Evolutionary conservation across 495 filamentous ascomycete genomes (phyloP), one percentile per base, ranked within the genome.

Genomic region (Penicillium ucsense): DNA sequence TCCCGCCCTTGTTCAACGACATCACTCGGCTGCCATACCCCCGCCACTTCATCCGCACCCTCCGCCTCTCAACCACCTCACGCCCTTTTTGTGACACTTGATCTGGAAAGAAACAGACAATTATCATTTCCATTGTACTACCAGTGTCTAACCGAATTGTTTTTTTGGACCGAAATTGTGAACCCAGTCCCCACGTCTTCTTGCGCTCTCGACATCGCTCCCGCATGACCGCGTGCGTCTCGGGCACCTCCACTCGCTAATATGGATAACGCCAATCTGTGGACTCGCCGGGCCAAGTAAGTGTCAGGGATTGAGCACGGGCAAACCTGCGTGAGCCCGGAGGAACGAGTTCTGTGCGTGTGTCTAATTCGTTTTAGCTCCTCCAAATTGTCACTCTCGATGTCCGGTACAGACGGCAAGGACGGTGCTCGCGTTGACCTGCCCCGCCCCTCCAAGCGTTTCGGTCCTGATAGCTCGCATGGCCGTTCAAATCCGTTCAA

Each of bases 261-360:
- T 53, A 84, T 81, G 78, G 80, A 83, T 71, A 80, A 80, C 62
- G 78, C 77, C 66, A 79, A 77, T 57, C 67, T 94, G 79, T 95
- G 89, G 89, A 88, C 83, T 76, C 85, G 89, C 65, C 86, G 89
- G 67, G 81, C 86, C 63, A 94, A 90, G 88, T 94, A 79, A 71
- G 85, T 60, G 31, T 39, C 41, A 35, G 45, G 12, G 36, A n/a
- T 10, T 11, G 8, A n/a, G 8, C 39, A 36, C 37, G 20, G 20
- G 20, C 20, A 33, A 20, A 3, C 7, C 4, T 20, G 32, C 27
- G 8, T n/a, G 33, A n/a, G 10, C 29, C 3, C 5, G 3, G 11
- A 29, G 8, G n/a, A 8, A 8, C 9, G 29, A 11, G 38, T 41
- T 20, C 30, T 9, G 5, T 5, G 29, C 4, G 3, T 7, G 11